Evolutionary conservation across 2,329 filamentous ascomycete genomes (phyloP).

Genomic region (Hypoxylon sp.): DNA sequence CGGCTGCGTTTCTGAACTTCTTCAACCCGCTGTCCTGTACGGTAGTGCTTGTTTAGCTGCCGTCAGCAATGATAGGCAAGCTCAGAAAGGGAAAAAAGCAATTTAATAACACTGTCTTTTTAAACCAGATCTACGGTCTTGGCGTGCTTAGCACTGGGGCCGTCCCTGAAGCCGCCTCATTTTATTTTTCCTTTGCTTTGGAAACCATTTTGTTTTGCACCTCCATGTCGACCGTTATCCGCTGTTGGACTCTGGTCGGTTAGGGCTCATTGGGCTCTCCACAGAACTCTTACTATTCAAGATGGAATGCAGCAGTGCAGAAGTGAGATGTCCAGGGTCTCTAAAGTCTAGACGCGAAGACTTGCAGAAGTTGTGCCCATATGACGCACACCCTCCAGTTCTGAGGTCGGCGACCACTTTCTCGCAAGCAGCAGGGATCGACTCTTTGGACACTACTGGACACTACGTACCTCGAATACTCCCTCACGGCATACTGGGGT

Average conservation of each 20-base stretch:
- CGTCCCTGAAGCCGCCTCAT: constrained; percentile 33
- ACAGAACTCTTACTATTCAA: constrained; percentile 37
- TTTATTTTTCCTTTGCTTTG: constrained; percentile 12
- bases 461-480: constrained; percentile 45
- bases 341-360: constrained; percentile 47
- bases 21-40: constrained; percentile 25
- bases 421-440: constrained; percentile 47
- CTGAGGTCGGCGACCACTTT: constrained; percentile 46
- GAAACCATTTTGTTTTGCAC: constrained; percentile 12
- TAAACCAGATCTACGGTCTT: constrained; percentile 37
- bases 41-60: constrained; percentile 13
- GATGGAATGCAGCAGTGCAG: constrained; percentile 39
- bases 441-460: constrained; percentile 40
- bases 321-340: constrained; percentile 42
- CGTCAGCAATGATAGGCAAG: constrained; percentile 37
- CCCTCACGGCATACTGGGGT: constrained; percentile 40
- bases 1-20: constrained; percentile 24
- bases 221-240: constrained; percentile 28
- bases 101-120: constrained; percentile 41
- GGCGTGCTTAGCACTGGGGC: constrained; percentile 40
- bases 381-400: constrained; percentile 47
- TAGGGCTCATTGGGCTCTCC: constrained; percentile 29
- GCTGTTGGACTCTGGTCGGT: constrained; percentile 21
- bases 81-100: constrained; percentile 23
- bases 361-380: constrained; percentile 47